Base-by-base conservation (phyloP, 2,329 filamentous ascomycete genomes). In the Phialophora macrospora region DNA sequence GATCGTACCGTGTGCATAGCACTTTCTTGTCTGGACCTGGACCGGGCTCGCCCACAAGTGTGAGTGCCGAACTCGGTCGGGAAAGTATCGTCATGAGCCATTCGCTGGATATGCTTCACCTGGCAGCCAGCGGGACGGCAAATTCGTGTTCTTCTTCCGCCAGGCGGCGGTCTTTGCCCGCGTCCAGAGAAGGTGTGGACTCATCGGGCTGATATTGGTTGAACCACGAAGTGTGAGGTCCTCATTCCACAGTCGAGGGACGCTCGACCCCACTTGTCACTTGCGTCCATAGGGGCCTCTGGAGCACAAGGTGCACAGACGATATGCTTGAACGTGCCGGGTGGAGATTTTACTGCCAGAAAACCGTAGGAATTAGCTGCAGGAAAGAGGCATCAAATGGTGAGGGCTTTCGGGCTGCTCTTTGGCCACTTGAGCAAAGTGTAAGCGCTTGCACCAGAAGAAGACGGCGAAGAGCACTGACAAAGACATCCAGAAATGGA, bases 401-500 rank as follows among this genome's bases (percentile, higher is more conserved):
- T n/a, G 17, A 34, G 32, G 22, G 14, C 26, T n/a, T 26, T 28
- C 26, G 20, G 12, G 48, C 28, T 34, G 52, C 12, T 55, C n/a
- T n/a, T 30, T 30, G 26, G 17, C 44, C 57, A 17, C 22, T n/a
- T 5, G 44, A 12, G 41, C 20, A 20, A n/a, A 60, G 6, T n/a
- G 58, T 60, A 60, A 60, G 58, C 58, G 44, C 58, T 60, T 60
- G 24, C 58, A 41, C 30, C 46, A 52, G n/a, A 52, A 52, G 11
- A 24, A 26, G 48, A 28, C 48, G 46, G 46, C 22, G 9, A 17
- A 12, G 12, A 28, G 5, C 11, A 34, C 49, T 60, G 30, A 52
- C 46, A 52, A 52, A 60, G 28, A 51, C 46, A 28, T 4, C 46
- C 46, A 54, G 48, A 52, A 51, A 24, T 34, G 58, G 58, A 41